A percentile compares a stretch with the other conserved stretches of the same genome.
Evolutionary conservation across 179 eudicot genomes (phyloP).

Genomic region (Nepenthes alata): DNA sequence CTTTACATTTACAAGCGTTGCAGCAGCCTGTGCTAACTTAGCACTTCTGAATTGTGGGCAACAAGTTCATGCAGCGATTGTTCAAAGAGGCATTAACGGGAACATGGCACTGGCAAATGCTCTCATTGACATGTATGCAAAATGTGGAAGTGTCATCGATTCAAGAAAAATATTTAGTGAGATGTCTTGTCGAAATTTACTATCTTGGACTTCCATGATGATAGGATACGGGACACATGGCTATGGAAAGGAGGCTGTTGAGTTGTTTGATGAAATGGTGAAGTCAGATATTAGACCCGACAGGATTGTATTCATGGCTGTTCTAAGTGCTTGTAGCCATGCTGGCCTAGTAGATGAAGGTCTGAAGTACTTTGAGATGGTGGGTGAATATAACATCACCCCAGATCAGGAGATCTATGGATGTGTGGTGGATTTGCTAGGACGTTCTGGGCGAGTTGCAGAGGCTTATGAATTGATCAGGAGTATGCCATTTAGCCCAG

Average conservation of each 20-base stretch:
- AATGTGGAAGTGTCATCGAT: slow-evolving; percentile 48
- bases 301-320: slow-evolving; percentile 51
- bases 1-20: slow-evolving; percentile 55
- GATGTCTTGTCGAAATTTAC: slow-evolving; percentile 29
- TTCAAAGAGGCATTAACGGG: slow-evolving; percentile 39
- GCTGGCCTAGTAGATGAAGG: slow-evolving; percentile 66
- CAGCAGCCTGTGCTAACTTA: slow-evolving; percentile 51
- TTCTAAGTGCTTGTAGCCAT: slow-evolving; percentile 62
- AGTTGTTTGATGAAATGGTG: slow-evolving; percentile 42
- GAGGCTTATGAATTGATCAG: slow-evolving; percentile 58
- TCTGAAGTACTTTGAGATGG: slow-evolving; percentile 35
- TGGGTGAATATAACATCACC: slow-evolving; percentile 22
- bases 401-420: slow-evolving; percentile 61
- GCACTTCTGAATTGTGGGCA: slow-evolving; percentile 39
- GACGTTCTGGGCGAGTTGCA: slow-evolving; percentile 54
- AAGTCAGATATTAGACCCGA: slow-evolving; percentile 42
- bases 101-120: slow-evolving; percentile 43
- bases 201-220: slow-evolving; percentile 82
- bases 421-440: slow-evolving; percentile 62
- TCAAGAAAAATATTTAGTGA: slow-evolving; percentile 34
- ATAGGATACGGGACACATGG: slow-evolving; percentile 63
- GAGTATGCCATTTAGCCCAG: slow-evolving; percentile 51
- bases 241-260: slow-evolving; percentile 41
- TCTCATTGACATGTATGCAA: slow-evolving; percentile 69
- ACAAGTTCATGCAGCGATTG: slow-evolving; percentile 42